Percentiles rank a stretch among this genome's conserved stretches.
Conservation (phyloP, 345 rosid genomes). For the Melastoma malabathricum region DNA sequence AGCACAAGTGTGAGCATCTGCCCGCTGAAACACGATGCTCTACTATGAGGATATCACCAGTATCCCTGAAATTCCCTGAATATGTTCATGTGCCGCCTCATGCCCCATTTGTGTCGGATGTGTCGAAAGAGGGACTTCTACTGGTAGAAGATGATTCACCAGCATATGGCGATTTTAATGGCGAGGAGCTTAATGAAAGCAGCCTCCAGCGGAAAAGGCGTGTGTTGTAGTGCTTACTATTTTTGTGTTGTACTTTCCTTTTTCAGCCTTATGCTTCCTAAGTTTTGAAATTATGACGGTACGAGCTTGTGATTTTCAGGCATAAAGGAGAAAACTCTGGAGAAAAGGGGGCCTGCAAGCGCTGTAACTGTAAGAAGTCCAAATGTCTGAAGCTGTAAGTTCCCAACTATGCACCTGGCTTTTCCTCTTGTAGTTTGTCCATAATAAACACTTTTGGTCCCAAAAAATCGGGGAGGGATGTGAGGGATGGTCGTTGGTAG, state of each 20-base stretch:
- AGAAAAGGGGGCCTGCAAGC: conserved; percentile 66
- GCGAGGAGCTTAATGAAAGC: conserved; percentile 41
- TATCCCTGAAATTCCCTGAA: conserved; percentile 27
- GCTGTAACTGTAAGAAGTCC: conserved; percentile 93
- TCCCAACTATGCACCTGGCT: too few relatives aligned
- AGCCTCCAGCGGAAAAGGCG: conserved; percentile 82
- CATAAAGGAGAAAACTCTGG: conserved; percentile 45
- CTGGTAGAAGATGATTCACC: conserved; percentile 37
- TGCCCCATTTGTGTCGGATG: conserved; percentile 27
- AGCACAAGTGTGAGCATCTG: conserved; percentile 28
- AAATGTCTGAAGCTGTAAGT: conserved; percentile 97
- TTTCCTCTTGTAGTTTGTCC: background rate
- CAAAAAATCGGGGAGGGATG: background rate
- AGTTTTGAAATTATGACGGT: too few relatives aligned
- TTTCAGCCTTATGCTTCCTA: too few relatives aligned
- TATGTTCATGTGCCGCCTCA: conserved; percentile 17
- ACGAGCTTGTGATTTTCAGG: conserved; percentile 22
- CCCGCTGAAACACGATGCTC: conserved; percentile 25
- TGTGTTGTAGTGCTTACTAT: conserved; percentile 1
- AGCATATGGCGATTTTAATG: conserved; percentile 20
- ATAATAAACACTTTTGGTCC: background rate
- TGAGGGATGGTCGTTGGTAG: background rate
- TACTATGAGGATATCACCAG: conserved; percentile 24
- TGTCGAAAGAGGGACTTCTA: conserved; percentile 22
- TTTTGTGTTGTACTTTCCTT: too few relatives aligned